Evolutionary conservation across 1,139 yeast species (phyloP).

Genomic region (Yamadazyma oceani): DNA sequence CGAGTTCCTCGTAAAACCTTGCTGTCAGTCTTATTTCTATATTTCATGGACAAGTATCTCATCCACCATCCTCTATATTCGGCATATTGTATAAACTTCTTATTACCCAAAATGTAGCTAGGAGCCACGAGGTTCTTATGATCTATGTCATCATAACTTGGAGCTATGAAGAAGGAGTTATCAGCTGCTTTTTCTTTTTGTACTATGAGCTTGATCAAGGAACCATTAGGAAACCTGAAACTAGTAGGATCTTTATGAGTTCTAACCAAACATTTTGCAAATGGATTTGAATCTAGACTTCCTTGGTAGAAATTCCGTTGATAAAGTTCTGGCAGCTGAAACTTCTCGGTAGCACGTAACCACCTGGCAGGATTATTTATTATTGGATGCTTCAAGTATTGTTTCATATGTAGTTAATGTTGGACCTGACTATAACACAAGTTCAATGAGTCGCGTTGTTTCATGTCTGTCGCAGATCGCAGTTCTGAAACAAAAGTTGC

Average conservation of each 20-base stretch:
- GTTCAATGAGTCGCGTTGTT: not conserved
- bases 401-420: slow-evolving; percentile 9
- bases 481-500: not conserved
- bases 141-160: slow-evolving; percentile 4
- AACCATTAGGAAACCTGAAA: slow-evolving; percentile 15
- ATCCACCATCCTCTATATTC: slow-evolving; percentile 9
- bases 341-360: slow-evolving; percentile 4
- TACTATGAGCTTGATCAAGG: slow-evolving; percentile 7
- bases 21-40: slow-evolving; percentile 9
- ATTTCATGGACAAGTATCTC: slow-evolving; percentile 13
- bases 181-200: not conserved
- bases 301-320: slow-evolving; percentile 6
- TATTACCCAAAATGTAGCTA: slow-evolving; percentile 13
- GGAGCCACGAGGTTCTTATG: slow-evolving; percentile 7
- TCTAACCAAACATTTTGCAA: slow-evolving; percentile 11
- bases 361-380: slow-evolving; percentile 9
- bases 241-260: slow-evolving; percentile 12
- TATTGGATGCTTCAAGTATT: slow-evolving; percentile 13
- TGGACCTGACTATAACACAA: too few species aligned
- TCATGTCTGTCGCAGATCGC: not conserved
- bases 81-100: slow-evolving; percentile 7
- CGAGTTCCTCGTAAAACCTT: not conserved
- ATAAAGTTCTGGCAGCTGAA: slow-evolving; percentile 10
- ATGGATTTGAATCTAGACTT: slow-evolving; percentile 11
- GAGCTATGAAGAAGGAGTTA: not conserved